These are phyloP conservation scores for Periconia sp. DNA, from an alignment of 2,329 filamentous ascomycete genomes.

Conservation along the genomic window DNA sequence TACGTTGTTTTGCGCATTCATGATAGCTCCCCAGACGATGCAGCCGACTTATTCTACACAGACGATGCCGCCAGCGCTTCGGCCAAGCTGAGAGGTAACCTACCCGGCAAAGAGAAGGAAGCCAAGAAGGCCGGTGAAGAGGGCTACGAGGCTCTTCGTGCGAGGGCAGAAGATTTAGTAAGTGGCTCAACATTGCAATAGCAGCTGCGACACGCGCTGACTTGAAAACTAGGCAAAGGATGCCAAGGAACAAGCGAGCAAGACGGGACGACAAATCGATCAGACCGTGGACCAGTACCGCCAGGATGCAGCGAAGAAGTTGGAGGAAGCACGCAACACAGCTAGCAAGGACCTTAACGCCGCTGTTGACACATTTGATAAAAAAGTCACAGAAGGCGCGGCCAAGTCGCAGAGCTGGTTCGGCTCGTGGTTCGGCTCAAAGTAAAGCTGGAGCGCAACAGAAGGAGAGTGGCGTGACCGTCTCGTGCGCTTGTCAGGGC, in stretches of 20 bases:
- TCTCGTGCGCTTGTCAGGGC: too few relatives aligned
- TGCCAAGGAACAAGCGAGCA: conserved; percentile 55
- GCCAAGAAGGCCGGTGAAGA: conserved; percentile 66
- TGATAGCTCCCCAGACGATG: too few relatives aligned
- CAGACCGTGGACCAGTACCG: conserved; percentile 57
- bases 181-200: conserved; percentile 7
- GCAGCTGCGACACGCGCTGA: conserved; percentile 13
- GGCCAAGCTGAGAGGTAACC: conserved; percentile 64
- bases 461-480: background rate
- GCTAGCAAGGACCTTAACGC: conserved; percentile 54
- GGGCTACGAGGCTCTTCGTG: conserved; percentile 42
- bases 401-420: conserved; percentile 81
- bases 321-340: conserved; percentile 68
- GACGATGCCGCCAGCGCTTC: conserved; percentile 75
- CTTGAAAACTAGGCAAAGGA: conserved; percentile 35
- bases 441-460: conserved; percentile 17
- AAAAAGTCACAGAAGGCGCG: conserved; percentile 75
- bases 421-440: conserved; percentile 80
- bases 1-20: conserved; percentile 49
- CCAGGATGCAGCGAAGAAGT: conserved; percentile 60
- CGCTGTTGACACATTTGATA: conserved; percentile 75
- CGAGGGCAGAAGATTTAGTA: conserved; percentile 49
- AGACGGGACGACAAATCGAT: conserved; percentile 53
- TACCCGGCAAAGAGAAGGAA: conserved; percentile 64
- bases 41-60: conserved; percentile 42